These are phyloP conservation scores for Taphrina wiesneri DNA, from an alignment of 1,139 yeast species.

Conservation along the genomic window DNA sequence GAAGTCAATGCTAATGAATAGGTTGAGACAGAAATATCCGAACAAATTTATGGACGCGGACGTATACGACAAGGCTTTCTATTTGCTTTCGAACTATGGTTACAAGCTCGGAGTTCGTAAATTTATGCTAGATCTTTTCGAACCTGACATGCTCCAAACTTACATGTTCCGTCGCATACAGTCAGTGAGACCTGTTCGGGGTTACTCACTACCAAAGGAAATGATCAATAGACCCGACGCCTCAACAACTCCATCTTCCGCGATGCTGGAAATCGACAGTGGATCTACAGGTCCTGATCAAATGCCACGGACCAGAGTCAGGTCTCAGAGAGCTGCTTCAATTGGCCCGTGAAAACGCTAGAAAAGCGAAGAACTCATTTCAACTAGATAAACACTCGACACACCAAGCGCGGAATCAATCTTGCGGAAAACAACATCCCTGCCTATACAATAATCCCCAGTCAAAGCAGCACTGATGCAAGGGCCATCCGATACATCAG, in stretches of 20 bases:
- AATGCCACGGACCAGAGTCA: neutral
- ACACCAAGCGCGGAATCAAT: no score
- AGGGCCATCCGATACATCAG: no score
- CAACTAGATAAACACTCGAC: no score
- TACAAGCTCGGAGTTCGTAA: constrained; percentile 65
- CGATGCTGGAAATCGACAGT: neutral
- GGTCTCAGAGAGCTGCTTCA: neutral
- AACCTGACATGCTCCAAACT: neutral
- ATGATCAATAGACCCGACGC: neutral
- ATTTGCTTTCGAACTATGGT: constrained; percentile 64
- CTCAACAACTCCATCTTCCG: neutral
- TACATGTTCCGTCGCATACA: neutral
- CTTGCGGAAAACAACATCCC: no score
- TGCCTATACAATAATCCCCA: no score
- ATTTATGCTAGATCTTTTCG: constrained; percentile 67
- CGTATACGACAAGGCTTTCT: constrained; percentile 61
- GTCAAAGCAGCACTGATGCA: no score
- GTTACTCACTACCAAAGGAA: constrained; percentile 8
- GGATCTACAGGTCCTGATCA: neutral
- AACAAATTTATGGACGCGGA: constrained; percentile 58
- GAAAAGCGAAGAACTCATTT: no score
- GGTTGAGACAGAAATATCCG: constrained; percentile 57
- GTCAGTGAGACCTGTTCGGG: neutral
- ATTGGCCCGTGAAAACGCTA: neutral
- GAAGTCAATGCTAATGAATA: constrained; percentile 43